Evolutionary conservation across 345 rosid genomes (phyloP).

Genomic region (Murraya paniculata): DNA sequence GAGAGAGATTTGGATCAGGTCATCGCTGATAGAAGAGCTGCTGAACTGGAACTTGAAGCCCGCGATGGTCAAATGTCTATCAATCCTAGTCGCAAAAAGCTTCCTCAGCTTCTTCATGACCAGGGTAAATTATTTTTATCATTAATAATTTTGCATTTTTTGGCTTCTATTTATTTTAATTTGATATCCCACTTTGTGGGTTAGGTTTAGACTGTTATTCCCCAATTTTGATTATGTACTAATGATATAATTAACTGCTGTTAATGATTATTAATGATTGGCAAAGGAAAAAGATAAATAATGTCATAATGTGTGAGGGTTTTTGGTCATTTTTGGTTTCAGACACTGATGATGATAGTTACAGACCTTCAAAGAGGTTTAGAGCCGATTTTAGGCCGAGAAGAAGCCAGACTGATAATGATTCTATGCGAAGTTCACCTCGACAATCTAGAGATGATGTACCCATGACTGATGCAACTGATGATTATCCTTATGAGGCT

Average conservation of each 20-base stretch:
- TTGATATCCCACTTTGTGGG: background rate
- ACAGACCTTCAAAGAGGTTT: conserved; percentile 82
- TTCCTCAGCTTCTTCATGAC: conserved; percentile 89
- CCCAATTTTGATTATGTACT: background rate
- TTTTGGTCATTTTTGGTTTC: conserved; percentile 18
- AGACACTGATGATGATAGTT: conserved; percentile 84
- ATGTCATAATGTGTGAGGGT: background rate
- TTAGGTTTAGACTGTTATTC: background rate
- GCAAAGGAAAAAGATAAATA: background rate
- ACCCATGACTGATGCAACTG: conserved; percentile 91
- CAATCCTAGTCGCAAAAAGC: conserved; percentile 49
- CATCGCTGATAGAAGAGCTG: conserved; percentile 74
- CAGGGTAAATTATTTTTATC: conserved; percentile 41
- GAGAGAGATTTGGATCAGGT: conserved; percentile 78
- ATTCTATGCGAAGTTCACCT: conserved; percentile 75
- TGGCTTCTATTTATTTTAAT: background rate
- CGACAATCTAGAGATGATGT: conserved; percentile 71
- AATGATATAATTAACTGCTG: background rate
- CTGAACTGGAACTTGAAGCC: conserved; percentile 68
- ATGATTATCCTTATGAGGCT: conserved; percentile 67
- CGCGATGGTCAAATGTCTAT: conserved; percentile 48
- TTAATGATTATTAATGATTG: background rate
- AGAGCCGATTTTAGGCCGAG: conserved; percentile 67
- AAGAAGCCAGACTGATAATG: conserved; percentile 64
- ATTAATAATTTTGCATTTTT: background rate